phyloP scores from a whole-genome alignment of 345 rosid species.

The Brassica carinata region DNA sequence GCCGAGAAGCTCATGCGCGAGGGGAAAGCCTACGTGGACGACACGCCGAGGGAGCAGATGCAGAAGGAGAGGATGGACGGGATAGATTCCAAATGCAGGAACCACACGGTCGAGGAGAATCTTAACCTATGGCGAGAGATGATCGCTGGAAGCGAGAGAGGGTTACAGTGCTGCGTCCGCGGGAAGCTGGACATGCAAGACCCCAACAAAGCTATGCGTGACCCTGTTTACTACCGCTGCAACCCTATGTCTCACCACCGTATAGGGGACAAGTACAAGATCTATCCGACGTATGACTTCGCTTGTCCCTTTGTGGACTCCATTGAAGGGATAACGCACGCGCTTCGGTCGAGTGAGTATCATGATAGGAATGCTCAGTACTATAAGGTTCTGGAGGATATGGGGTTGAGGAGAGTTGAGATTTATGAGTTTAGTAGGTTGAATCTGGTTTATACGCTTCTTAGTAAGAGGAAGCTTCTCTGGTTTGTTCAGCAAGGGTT shows the following conservation, averaged over 20 bases:
- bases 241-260: conserved; percentile 91
- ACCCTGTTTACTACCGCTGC: conserved; percentile 95
- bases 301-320: conserved; percentile 96
- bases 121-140: conserved; percentile 84
- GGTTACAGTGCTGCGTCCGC: conserved; percentile 80
- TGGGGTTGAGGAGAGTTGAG: conserved; percentile 74
- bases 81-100: conserved; percentile 80
- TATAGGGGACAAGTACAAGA: conserved; percentile 77
- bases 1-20: conserved; percentile 73
- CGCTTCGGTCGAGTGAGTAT: conserved; percentile 83
- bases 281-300: conserved; percentile 97
- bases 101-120: conserved; percentile 62
- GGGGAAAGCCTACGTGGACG: conserved; percentile 94
- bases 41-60: conserved; percentile 87
- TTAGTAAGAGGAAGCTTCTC: conserved; percentile 89
- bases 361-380: conserved; percentile 95
- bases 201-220: conserved; percentile 87
- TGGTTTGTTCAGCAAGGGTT: conserved; percentile 90
- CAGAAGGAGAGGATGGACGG: conserved; percentile 94
- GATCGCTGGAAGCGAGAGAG: conserved; percentile 78
- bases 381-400: conserved; percentile 72
- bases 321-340: conserved; percentile 81
- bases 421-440: conserved; percentile 85
- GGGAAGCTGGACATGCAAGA: conserved; percentile 96
- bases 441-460: conserved; percentile 88